Conservation (phyloP, 441 rosid genomes). For the Bocquillonia castaneifolia region DNA sequence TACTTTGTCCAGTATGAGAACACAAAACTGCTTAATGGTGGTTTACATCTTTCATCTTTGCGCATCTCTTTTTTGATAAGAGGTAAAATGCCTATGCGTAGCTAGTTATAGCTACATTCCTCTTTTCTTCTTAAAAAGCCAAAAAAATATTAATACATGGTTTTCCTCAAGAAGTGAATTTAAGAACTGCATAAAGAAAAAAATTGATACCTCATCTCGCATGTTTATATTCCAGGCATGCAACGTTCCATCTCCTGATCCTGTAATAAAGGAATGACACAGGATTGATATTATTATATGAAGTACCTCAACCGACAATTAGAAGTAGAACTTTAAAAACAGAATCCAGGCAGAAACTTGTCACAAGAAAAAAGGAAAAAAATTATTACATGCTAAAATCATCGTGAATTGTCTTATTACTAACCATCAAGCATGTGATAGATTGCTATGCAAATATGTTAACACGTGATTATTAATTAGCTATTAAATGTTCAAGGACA, state of each 20-base stretch:
- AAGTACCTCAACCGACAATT: background rate
- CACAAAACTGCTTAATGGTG: background rate
- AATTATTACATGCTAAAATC: background rate
- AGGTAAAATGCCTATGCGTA: background rate
- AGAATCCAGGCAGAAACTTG: background rate
- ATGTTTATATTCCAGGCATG: constrained; percentile 81
- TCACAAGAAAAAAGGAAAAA: background rate
- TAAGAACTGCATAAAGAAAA: background rate
- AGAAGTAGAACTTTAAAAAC: background rate
- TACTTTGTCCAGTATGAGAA: background rate
- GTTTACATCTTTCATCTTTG: background rate
- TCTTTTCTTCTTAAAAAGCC: background rate
- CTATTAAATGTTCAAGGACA: background rate
- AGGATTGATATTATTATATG: background rate
- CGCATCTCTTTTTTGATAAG: background rate
- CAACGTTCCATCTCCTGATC: constrained; percentile 88
- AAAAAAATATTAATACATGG: background rate
- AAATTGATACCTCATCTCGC: constrained; percentile 58
- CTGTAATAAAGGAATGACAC: constrained; percentile 29
- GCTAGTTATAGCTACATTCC: background rate
- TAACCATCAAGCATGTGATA: background rate
- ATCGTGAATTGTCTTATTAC: background rate
- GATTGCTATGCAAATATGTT: background rate
- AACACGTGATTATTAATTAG: background rate
- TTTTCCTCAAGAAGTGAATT: background rate